A percentile compares a stretch with the other conserved stretches of the same genome.
Conservation (phyloP, 176 grass and related monocot genomes). For the Oryza rufipogon region DNA sequence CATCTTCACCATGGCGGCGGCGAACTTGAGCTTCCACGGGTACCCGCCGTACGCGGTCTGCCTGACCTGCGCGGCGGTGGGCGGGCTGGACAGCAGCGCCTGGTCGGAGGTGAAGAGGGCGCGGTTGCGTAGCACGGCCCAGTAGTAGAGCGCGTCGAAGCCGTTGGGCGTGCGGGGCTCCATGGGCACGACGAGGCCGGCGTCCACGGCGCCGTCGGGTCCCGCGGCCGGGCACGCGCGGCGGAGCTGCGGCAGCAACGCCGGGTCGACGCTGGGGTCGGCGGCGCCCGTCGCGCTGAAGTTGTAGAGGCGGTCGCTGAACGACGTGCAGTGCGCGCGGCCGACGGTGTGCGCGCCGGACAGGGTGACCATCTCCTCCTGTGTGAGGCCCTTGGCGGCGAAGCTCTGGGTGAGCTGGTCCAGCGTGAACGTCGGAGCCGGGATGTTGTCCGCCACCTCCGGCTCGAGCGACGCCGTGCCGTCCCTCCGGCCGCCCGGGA, state of each 20-base stretch:
- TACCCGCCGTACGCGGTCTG: background rate
- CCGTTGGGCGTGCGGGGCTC: background rate
- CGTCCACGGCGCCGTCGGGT: background rate
- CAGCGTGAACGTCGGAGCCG: background rate
- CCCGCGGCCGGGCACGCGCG: background rate
- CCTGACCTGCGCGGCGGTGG: background rate
- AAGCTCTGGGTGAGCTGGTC: background rate
- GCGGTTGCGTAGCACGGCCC: background rate
- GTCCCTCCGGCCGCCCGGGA: background rate
- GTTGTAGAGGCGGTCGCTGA: background rate
- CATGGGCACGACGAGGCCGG: background rate
- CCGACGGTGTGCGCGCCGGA: background rate
- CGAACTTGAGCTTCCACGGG: background rate
- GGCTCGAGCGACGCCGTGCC: background rate
- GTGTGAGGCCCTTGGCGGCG: background rate
- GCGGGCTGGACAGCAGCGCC: background rate
- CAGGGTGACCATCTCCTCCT: background rate
- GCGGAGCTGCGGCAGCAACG: background rate
- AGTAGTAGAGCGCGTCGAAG: background rate
- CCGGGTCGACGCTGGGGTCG: background rate
- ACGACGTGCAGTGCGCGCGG: background rate
- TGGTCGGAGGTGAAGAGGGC: background rate
- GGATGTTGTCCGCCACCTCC: background rate
- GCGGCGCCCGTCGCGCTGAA: background rate
- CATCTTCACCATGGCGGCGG: conserved; percentile 27